Percentiles rank a stretch among this genome's conserved stretches.
phyloP scores from a whole-genome alignment of 106 monocot species.

The Dactylorhiza incarnata region DNA sequence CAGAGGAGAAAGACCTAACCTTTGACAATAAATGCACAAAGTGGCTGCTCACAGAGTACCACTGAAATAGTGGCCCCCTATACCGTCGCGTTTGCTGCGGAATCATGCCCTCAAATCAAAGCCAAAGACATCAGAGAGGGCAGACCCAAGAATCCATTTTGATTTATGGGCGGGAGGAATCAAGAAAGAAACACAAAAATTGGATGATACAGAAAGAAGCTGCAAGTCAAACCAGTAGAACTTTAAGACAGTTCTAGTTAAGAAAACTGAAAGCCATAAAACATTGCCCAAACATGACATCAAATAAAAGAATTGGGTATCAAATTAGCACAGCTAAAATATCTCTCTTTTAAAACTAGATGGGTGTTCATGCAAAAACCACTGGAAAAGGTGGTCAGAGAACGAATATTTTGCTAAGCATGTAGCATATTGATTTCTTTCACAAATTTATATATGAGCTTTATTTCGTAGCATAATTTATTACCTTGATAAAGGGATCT shows the following conservation, averaged over 20 bases:
- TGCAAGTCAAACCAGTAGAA: not conserved
- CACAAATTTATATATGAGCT: not conserved
- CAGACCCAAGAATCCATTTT: too few relatives aligned
- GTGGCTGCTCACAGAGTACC: too few relatives aligned
- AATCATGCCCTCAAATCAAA: too few relatives aligned
- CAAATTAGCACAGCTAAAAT: not conserved
- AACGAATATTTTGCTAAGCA: not conserved
- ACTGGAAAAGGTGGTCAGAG: not conserved
- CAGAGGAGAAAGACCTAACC: too few relatives aligned
- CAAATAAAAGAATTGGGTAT: not conserved
- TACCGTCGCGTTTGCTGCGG: too few relatives aligned
- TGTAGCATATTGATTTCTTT: not conserved
- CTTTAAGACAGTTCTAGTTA: not conserved
- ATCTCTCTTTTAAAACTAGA: not conserved
- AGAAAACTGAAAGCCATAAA: not conserved
- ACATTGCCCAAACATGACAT: not conserved
- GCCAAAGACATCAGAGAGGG: too few relatives aligned
- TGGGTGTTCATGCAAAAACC: not conserved
- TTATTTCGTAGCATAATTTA: not conserved
- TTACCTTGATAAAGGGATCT: conserved; percentile 84
- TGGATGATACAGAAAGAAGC: not conserved
- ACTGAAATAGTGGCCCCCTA: too few relatives aligned
- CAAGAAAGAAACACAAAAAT: not conserved
- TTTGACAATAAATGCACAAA: too few relatives aligned
- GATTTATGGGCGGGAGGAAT: too few relatives aligned